Conservation (phyloP, 208 protist species). For the Trypanosoma avium region DNA sequence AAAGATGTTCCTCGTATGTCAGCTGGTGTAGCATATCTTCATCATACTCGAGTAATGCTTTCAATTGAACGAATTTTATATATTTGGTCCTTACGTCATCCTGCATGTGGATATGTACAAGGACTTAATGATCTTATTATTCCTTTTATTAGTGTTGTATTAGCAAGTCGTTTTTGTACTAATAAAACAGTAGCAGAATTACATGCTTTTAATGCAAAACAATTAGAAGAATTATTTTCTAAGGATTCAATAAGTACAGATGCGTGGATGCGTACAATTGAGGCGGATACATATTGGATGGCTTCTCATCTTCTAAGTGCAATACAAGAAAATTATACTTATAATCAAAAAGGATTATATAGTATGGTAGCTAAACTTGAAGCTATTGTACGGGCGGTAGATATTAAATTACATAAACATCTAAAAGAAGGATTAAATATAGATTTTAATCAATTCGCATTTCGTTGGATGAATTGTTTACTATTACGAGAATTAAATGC, state of each 20-base stretch:
- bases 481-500: constrained; percentile 87
- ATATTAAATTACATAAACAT: constrained; percentile 52
- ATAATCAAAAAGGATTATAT: constrained; percentile 87
- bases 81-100: constrained; percentile 92
- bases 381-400: constrained; percentile 58
- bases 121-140: constrained; percentile 94
- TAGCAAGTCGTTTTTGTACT: constrained; percentile 52
- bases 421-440: constrained; percentile 56
- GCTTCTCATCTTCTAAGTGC: constrained; percentile 77
- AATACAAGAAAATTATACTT: constrained; percentile 92
- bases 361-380: constrained; percentile 86
- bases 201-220: constrained; percentile 33
- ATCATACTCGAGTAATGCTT: constrained; percentile 55
- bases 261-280: constrained; percentile 65
- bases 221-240: constrained; percentile 38
- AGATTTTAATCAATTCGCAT: constrained; percentile 82
- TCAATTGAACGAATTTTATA: constrained; percentile 91
- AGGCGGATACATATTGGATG: constrained; percentile 93
- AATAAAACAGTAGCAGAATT: constrained; percentile 52
- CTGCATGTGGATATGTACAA: constrained; percentile 93
- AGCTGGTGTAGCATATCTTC: constrained; percentile 63
- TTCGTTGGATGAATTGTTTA: constrained; percentile 94
- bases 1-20: constrained; percentile 91
- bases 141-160: constrained; percentile 90
- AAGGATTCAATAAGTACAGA: constrained; percentile 36